phyloP scores from a whole-genome alignment of 2,329 filamentous ascomycete genomes.

The Penicillium vulpinum region DNA sequence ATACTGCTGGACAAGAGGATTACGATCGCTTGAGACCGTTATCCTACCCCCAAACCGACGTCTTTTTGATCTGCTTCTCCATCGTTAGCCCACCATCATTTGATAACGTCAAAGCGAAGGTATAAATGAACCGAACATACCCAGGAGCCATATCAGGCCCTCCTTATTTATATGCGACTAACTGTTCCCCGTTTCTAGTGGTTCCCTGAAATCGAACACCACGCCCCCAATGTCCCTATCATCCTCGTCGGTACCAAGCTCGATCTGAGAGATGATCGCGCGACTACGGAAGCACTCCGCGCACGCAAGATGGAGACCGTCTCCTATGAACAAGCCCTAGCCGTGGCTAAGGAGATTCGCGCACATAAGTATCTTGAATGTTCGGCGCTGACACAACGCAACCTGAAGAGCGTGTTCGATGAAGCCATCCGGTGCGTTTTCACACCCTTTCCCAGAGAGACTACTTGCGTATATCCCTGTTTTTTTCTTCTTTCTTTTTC shows the following conservation, averaged over 20 bases:
- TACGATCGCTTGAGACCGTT: conserved; percentile 93
- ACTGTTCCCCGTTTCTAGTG: conserved; percentile 58
- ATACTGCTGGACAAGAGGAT: conserved; percentile 98
- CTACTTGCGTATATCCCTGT: background rate
- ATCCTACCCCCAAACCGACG: conserved; percentile 97
- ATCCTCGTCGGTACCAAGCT: conserved; percentile 97
- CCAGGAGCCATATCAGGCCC: background rate
- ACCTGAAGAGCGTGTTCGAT: conserved; percentile 97
- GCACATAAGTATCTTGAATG: conserved; percentile 98
- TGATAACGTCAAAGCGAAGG: conserved; percentile 98
- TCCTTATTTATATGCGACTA: conserved; percentile 3
- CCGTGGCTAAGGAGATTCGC: conserved; percentile 88
- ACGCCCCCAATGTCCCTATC: conserved; percentile 92
- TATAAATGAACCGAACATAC: conserved; percentile 42
- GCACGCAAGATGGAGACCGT: conserved; percentile 97
- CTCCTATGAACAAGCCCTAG: conserved; percentile 85
- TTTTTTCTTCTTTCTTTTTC: background rate
- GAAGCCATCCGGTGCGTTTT: conserved; percentile 86
- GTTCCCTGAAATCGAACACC: conserved; percentile 96
- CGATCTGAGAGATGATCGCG: conserved; percentile 85
- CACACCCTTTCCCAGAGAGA: background rate
- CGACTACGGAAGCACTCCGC: conserved; percentile 76
- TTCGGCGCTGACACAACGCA: conserved; percentile 92
- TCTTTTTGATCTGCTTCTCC: conserved; percentile 97
- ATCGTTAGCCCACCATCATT: conserved; percentile 97